Evolutionary conservation across 192 early-diverging fungal genomes (phyloP), one percentile per base, ranked within the genome.

Genomic region (Linnemannia zychae): DNA sequence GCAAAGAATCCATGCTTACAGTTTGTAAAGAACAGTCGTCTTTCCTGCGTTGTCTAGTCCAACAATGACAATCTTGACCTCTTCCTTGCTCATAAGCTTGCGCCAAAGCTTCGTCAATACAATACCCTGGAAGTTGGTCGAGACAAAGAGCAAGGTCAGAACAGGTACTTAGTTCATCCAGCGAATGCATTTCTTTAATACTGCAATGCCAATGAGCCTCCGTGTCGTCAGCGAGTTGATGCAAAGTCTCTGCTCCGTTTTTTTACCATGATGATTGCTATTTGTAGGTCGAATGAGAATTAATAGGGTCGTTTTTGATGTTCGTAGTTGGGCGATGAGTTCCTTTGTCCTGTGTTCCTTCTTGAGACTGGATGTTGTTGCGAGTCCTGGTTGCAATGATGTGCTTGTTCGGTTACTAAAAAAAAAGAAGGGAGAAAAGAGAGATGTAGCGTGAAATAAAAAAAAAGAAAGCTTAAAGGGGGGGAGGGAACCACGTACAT

Each of bases 21-120:
- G 74, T 76, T 91, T 91, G 82, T 93, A 93, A 28, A 92, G 79
- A 36, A 92, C 87, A 15, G 93, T 94, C 0, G 93, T 94, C 78
- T 94, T 94, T 66, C 93, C 93, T 67, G 93, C 93, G 86, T 94
- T 94, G 80, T 94, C 93, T 50, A 94, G 74, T 17, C 93, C 93
- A 34, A 94, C 93, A 52, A 94, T 92, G 13, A 94, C 90, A 66
- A 94, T 93, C 86, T 94, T 94, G 65, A 93, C 90, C 71, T 94
- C 91, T 34, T 91, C 87, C 75, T 92, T 87, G 67, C 89, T 90
- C 74, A 91, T 91, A 7, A 94, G 80, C 67, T 83, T 88, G 24
- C 88, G 85, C 92, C 92, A 94, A 46, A 94, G 84, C 71, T 88
- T 90, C 49, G 89, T 90, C 74, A 94, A 77, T 31, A 92, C 57